Conservation (phyloP, 176 grass and related monocot species). For the Microstegium vimineum region DNA sequence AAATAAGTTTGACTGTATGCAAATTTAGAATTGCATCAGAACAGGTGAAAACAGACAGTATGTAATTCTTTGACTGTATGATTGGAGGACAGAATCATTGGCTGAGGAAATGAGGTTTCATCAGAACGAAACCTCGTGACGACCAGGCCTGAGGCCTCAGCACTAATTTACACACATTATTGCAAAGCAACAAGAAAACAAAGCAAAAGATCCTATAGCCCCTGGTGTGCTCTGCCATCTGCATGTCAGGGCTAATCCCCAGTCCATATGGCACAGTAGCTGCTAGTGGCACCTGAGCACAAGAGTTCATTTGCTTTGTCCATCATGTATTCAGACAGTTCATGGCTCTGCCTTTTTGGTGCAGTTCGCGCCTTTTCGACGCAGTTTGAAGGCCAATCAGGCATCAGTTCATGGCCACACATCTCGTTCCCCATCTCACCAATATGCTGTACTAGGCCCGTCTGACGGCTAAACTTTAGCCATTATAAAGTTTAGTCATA, state of each 20-base stretch:
- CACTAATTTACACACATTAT: neutral
- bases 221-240: neutral
- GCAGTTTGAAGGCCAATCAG: slow-evolving; percentile 25
- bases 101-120: neutral
- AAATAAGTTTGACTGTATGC: too few species aligned
- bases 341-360: neutral
- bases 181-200: neutral
- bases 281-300: neutral
- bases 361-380: neutral
- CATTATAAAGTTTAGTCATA: too few species aligned
- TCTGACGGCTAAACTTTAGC: too few species aligned
- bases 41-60: too few species aligned
- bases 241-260: neutral
- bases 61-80: neutral
- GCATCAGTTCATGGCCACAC: slow-evolving; percentile 18
- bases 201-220: neutral
- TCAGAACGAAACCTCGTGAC: neutral
- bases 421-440: neutral
- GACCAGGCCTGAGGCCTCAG: neutral
- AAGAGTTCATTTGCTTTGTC: slow-evolving; percentile 9
- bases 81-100: slow-evolving; percentile 10
- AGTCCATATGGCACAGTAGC: neutral
- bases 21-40: too few species aligned
- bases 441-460: too few species aligned
- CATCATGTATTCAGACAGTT: neutral